A percentile compares a stretch with the other conserved stretches of the same genome.
Evolutionary conservation across 1,139 yeast genomes (phyloP).

Genomic region (Hemisphaericaspora subhashii): DNA sequence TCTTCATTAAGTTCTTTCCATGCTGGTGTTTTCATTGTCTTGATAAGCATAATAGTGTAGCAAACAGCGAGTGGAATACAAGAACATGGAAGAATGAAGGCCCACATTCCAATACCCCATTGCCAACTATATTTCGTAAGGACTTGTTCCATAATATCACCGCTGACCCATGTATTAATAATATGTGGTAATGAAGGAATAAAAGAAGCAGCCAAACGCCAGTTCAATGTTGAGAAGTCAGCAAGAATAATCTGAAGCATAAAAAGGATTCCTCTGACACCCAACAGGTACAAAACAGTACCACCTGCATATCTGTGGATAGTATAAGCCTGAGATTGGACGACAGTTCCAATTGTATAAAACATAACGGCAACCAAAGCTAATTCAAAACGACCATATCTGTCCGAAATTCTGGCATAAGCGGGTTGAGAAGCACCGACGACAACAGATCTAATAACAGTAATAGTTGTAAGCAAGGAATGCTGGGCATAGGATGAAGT

Average conservation of each 20-base stretch:
- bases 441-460: slow-evolving; percentile 59
- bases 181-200: slow-evolving; percentile 69
- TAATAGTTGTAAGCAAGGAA: slow-evolving; percentile 63
- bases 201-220: slow-evolving; percentile 64
- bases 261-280: slow-evolving; percentile 62
- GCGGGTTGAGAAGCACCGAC: slow-evolving; percentile 72
- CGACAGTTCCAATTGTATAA: slow-evolving; percentile 66
- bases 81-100: slow-evolving; percentile 67
- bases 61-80: slow-evolving; percentile 58
- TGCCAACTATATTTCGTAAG: slow-evolving; percentile 47
- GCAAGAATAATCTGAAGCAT: slow-evolving; percentile 57
- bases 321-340: slow-evolving; percentile 64
- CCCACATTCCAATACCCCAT: slow-evolving; percentile 81
- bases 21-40: slow-evolving; percentile 52
- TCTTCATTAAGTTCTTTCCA: slow-evolving; percentile 28
- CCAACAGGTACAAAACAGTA: slow-evolving; percentile 65
- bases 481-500: slow-evolving; percentile 56
- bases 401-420: slow-evolving; percentile 66
- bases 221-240: slow-evolving; percentile 64
- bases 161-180: slow-evolving; percentile 77
- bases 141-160: slow-evolving; percentile 43
- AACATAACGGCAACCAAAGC: slow-evolving; percentile 53
- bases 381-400: slow-evolving; percentile 64
- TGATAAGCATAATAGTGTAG: slow-evolving; percentile 53
- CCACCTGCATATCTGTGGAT: slow-evolving; percentile 72